phyloP scores from a whole-genome alignment of 2,329 filamentous ascomycete species.

The Alternaria ethzedia region DNA sequence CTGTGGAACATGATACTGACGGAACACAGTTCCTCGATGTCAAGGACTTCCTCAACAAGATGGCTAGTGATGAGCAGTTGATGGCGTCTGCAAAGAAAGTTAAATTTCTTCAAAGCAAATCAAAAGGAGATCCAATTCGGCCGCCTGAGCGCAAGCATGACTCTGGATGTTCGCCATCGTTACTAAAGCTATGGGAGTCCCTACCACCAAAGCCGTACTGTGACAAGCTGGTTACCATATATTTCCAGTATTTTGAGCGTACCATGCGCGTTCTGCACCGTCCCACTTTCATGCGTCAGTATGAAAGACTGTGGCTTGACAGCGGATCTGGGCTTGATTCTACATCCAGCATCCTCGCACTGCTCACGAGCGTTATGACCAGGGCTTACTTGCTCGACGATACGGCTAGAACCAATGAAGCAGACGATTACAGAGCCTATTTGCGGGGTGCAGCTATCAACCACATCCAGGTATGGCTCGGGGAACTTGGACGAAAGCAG shows the following conservation, averaged over 20 bases:
- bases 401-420: slow-evolving; percentile 8
- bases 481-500: slow-evolving; percentile 28
- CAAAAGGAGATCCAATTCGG: slow-evolving; percentile 13
- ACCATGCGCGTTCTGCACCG: slow-evolving; percentile 32
- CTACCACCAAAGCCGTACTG: slow-evolving; percentile 29
- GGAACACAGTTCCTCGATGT: slow-evolving; percentile 20
- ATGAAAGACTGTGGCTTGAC: slow-evolving; percentile 26
- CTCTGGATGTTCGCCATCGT: slow-evolving; percentile 19
- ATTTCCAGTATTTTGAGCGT: slow-evolving; percentile 32
- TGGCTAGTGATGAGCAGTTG: slow-evolving; percentile 19
- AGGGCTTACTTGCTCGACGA: slow-evolving; percentile 31
- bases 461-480: slow-evolving; percentile 28
- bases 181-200: slow-evolving; percentile 25
- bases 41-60: slow-evolving; percentile 21
- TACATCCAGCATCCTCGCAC: slow-evolving; percentile 29
- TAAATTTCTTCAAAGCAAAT: slow-evolving; percentile 24
- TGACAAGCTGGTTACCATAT: slow-evolving; percentile 27
- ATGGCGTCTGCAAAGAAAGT: slow-evolving; percentile 24
- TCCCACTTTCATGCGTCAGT: slow-evolving; percentile 33
- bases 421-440: slow-evolving; percentile 15
- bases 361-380: slow-evolving; percentile 27
- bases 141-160: slow-evolving; percentile 4
- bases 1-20: slow-evolving; percentile 1
- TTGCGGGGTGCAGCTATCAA: slow-evolving; percentile 20
- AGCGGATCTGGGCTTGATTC: slow-evolving; percentile 14